Conservation (phyloP, 169 alveolate species). For the Plasmodium cynomolgi region DNA sequence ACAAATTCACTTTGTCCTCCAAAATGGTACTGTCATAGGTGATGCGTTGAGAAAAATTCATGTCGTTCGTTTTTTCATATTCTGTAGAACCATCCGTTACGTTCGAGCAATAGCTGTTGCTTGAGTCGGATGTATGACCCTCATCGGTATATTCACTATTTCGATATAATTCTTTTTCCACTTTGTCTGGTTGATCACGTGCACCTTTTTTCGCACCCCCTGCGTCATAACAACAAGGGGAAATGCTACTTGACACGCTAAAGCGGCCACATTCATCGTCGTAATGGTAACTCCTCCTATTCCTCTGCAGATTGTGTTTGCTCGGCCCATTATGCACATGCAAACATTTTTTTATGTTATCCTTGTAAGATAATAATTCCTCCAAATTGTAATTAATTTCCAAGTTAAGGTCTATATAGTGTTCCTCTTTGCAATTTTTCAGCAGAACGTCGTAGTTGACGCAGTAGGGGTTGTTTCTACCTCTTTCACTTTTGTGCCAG, state of each 20-base stretch:
- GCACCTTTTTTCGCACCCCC: background rate
- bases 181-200: background rate
- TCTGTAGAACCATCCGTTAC: slow-evolving; percentile 5
- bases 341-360: slow-evolving; percentile 22
- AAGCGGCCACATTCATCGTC: background rate
- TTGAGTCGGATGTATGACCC: slow-evolving; percentile 1
- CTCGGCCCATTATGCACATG: background rate
- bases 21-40: slow-evolving; percentile 31
- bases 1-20: background rate
- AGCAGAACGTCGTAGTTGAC: slow-evolving; percentile 35
- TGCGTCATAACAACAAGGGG: background rate
- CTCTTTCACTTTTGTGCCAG: background rate
- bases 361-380: slow-evolving; percentile 47
- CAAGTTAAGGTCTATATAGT: slow-evolving; percentile 32
- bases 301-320: background rate
- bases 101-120: slow-evolving; percentile 25
- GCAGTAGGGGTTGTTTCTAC: slow-evolving; percentile 10
- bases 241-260: background rate
- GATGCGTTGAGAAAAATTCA: slow-evolving; percentile 61
- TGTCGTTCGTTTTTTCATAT: slow-evolving; percentile 20
- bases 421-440: slow-evolving; percentile 18
- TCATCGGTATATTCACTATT: background rate
- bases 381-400: slow-evolving; percentile 65
- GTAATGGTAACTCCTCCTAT: slow-evolving; percentile 13
- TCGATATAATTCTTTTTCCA: background rate